Conservation (phyloP, 345 rosid species). For the Populus nigra region DNA sequence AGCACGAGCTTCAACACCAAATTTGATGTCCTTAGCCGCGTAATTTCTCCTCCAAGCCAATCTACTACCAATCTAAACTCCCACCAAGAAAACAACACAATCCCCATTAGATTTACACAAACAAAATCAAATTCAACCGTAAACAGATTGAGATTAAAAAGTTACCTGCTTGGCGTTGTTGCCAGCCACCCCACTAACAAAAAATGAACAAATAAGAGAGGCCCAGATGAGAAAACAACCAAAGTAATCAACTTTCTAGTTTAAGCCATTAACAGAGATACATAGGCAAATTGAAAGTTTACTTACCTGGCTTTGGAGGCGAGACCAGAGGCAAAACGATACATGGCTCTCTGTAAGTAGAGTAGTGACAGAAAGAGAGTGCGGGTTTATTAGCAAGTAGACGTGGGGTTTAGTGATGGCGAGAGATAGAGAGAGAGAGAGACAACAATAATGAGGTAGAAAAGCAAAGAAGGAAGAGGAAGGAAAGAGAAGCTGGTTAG, state of each 20-base stretch:
- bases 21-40: constrained; percentile 27
- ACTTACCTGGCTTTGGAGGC: constrained; percentile 24
- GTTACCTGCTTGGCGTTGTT: constrained; percentile 15
- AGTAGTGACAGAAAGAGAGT: not conserved
- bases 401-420: too few relatives aligned
- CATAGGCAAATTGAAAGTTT: not conserved
- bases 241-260: not conserved
- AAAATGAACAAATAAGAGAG: not conserved
- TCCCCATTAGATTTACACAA: not conserved
- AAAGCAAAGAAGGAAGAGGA: not conserved
- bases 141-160: not conserved
- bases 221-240: not conserved
- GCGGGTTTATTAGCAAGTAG: not conserved
- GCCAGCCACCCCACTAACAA: constrained; percentile 13
- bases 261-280: not conserved
- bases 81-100: not conserved
- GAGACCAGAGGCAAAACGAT: constrained; percentile 20
- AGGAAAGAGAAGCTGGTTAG: not conserved
- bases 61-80: constrained; percentile 21
- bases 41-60: constrained; percentile 21
- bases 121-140: not conserved
- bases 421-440: too few relatives aligned
- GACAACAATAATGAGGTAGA: not conserved
- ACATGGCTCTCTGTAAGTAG: constrained; percentile 8
- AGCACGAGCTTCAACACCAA: constrained; percentile 28